Conservation (phyloP, 768 basidiomycete species). For the Infundibulicybe gibba region DNA sequence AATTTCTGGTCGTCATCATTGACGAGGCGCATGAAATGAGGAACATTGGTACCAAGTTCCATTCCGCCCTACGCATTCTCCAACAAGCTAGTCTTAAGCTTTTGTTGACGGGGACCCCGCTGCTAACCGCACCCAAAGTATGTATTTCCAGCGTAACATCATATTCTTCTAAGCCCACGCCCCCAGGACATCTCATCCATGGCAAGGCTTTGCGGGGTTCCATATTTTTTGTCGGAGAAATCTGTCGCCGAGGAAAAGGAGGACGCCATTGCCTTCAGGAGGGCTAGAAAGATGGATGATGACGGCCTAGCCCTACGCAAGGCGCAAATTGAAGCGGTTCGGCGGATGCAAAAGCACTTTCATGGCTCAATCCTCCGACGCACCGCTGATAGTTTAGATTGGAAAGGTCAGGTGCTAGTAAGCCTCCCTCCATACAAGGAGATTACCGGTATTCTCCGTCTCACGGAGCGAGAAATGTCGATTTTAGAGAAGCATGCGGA, state of each 20-base stretch:
- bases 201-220: conserved; percentile 19
- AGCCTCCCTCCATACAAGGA: conserved; percentile 3
- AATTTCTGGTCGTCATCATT: conserved; percentile 8
- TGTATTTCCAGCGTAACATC: background rate
- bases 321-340: background rate
- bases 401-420: background rate
- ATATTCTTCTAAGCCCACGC: background rate
- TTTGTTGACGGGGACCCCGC: conserved; percentile 23
- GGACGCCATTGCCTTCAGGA: conserved; percentile 3
- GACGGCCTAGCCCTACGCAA: conserved; percentile 1
- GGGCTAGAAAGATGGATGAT: conserved; percentile 10
- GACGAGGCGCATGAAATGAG: conserved; percentile 21
- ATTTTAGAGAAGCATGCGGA: background rate
- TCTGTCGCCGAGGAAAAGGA: conserved; percentile 16
- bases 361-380: conserved; percentile 6
- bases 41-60: conserved; percentile 13
- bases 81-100: conserved; percentile 7
- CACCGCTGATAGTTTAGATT: conserved; percentile 2
- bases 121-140: conserved; percentile 21
- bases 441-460: conserved; percentile 1
- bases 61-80: conserved; percentile 8
- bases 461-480: background rate
- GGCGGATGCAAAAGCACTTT: conserved; percentile 5
- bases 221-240: conserved; percentile 12
- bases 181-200: conserved; percentile 18